phyloP scores from a whole-genome alignment of 768 basidiomycete species.

The Harrya chromipes region DNA sequence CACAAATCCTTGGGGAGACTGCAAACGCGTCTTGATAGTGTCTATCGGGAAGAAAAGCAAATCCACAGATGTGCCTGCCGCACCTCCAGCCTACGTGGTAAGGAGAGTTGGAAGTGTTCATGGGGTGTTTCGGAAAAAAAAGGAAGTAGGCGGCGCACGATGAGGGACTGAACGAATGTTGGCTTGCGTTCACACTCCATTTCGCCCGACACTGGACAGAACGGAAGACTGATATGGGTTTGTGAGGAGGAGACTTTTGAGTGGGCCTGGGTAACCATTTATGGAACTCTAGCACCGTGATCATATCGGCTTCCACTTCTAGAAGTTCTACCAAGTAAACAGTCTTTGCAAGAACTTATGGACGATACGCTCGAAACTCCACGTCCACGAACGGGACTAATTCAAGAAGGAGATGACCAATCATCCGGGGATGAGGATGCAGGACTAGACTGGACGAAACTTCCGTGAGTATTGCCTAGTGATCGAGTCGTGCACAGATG shows the following conservation, averaged over 20 bases:
- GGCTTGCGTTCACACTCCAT: constrained; percentile 36
- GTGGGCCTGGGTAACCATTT: constrained; percentile 2
- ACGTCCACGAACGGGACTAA: constrained; percentile 10
- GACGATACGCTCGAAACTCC: constrained; percentile 59
- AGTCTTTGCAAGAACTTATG: constrained; percentile 35
- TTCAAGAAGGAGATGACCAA: constrained; percentile 35
- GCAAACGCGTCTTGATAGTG: constrained; percentile 93
- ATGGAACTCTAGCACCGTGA: constrained; percentile 4
- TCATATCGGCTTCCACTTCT: too few relatives aligned
- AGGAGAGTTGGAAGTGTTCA: constrained; percentile 11
- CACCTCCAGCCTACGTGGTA: constrained; percentile 69
- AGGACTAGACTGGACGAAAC: constrained; percentile 79
- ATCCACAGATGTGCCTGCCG: constrained; percentile 93
- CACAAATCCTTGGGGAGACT: constrained; percentile 83
- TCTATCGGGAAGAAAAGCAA: constrained; percentile 96
- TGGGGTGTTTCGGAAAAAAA: constrained; percentile 10
- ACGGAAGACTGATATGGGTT: constrained; percentile 5
- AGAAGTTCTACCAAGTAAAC: too few relatives aligned
- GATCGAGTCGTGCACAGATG: constrained; percentile 6
- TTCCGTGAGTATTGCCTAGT: constrained; percentile 45
- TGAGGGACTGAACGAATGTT: constrained; percentile 44
- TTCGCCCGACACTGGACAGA: constrained; percentile 8
- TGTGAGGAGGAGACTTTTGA: too few relatives aligned
- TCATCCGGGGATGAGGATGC: constrained; percentile 76
- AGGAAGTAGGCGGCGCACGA: constrained; percentile 33